Conservation (phyloP, 2,329 filamentous ascomycete genomes). For the Escovopsis sp. region DNA sequence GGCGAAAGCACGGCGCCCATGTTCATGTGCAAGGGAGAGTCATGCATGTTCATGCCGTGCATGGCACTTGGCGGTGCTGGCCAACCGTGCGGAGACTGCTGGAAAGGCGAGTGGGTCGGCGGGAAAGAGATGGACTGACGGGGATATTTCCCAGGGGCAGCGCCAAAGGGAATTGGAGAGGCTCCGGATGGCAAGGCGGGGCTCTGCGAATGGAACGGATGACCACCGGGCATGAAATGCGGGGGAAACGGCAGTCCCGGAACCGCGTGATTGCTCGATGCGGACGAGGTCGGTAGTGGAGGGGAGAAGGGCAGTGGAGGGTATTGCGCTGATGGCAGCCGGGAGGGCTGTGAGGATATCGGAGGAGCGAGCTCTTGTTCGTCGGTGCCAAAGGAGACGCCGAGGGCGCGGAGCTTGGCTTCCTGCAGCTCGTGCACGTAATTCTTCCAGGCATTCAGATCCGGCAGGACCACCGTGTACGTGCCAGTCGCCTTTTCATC, state of each 20-base stretch:
- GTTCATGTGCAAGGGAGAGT: conserved; percentile 47
- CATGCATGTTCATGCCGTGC: conserved; percentile 36
- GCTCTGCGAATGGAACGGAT: conserved; percentile 37
- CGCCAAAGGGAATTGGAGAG: conserved; percentile 57
- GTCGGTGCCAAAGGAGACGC: conserved; percentile 66
- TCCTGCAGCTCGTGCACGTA: conserved; percentile 77
- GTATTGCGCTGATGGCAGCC: conserved; percentile 59
- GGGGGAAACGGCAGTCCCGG: conserved; percentile 41
- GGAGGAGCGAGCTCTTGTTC: conserved; percentile 46
- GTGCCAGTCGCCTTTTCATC: conserved; percentile 35
- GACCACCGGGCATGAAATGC: conserved; percentile 44
- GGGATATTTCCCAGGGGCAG: conserved; percentile 41
- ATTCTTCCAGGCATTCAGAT: conserved; percentile 53
- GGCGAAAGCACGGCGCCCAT: conserved; percentile 45
- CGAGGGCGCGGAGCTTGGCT: conserved; percentile 81
- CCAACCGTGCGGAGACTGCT: conserved; percentile 44
- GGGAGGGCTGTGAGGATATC: conserved; percentile 53
- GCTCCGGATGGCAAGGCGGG: conserved; percentile 48
- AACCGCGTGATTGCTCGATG: conserved; percentile 48
- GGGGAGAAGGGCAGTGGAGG: conserved; percentile 70
- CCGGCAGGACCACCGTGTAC: conserved; percentile 54
- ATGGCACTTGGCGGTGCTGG: conserved; percentile 40
- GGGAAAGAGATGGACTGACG: conserved; percentile 58
- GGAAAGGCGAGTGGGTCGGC: conserved; percentile 48
- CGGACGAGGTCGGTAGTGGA: conserved; percentile 64